Evolutionary conservation across 2,329 filamentous ascomycete genomes (phyloP).

Genomic region (Pyricularia sp.): DNA sequence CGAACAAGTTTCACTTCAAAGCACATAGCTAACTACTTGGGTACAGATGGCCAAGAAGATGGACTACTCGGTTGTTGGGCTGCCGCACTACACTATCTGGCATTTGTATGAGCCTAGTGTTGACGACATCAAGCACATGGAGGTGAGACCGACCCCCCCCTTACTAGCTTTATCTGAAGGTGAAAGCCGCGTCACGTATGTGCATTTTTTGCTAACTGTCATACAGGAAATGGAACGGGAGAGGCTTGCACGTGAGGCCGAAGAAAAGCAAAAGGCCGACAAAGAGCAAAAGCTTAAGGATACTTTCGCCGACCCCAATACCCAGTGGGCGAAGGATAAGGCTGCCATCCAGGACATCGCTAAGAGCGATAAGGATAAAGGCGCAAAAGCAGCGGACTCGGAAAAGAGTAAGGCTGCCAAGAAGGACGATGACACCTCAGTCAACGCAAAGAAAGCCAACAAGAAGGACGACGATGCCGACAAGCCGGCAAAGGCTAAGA

Average conservation of each 20-base stretch:
- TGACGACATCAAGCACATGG: conserved; percentile 95
- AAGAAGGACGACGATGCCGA: conserved; percentile 3
- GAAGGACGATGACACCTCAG: neutral
- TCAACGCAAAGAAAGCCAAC: conserved; percentile 1
- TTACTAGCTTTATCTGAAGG: neutral
- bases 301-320: conserved; percentile 61
- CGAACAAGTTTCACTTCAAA: too few relatives aligned
- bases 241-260: conserved; percentile 62
- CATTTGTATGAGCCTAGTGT: conserved; percentile 99
- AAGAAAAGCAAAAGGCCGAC: conserved; percentile 62
- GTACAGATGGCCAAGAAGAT: conserved; percentile 88
- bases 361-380: conserved; percentile 33
- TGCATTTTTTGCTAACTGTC: neutral
- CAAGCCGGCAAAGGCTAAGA: neutral
- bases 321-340: conserved; percentile 87
- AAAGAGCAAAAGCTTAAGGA: conserved; percentile 67
- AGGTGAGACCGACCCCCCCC: conserved; percentile 32
- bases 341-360: conserved; percentile 59
- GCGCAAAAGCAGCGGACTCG: conserved; percentile 14
- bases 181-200: neutral
- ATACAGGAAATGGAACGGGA: conserved; percentile 82
- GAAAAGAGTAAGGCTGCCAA: conserved; percentile 11
- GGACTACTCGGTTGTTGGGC: conserved; percentile 85
- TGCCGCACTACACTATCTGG: conserved; percentile 98
- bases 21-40: conserved; percentile 4